Conservation (phyloP, 352 stramenopile genomes). For the Saprolegnia diclina region DNA sequence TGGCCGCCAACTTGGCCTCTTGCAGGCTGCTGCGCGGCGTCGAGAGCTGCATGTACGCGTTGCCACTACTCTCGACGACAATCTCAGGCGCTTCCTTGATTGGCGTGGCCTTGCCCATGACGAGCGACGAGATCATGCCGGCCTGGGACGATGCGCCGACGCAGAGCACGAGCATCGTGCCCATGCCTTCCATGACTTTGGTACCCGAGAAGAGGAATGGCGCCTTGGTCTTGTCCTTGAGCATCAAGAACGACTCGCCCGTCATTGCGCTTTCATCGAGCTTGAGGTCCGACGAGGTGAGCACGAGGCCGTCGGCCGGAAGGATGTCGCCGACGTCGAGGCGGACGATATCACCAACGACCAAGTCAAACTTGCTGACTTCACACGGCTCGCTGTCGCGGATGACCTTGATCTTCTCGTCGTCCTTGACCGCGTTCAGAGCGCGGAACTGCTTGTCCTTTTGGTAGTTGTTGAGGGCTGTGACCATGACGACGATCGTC, state of each 20-base stretch:
- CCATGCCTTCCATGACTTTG: constrained; percentile 45
- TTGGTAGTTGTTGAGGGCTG: constrained; percentile 80
- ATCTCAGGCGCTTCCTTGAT: not conserved
- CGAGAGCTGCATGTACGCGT: constrained; percentile 35
- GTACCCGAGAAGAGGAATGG: constrained; percentile 78
- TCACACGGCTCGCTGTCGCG: constrained; percentile 25
- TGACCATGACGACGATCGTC: constrained; percentile 83
- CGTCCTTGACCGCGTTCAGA: constrained; percentile 32
- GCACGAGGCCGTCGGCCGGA: constrained; percentile 74
- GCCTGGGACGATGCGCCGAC: constrained; percentile 41
- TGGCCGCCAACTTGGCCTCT: not conserved
- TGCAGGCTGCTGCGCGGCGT: constrained; percentile 54
- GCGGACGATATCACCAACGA: constrained; percentile 59
- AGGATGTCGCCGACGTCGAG: constrained; percentile 60
- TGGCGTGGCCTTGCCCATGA: not conserved
- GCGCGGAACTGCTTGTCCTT: constrained; percentile 46
- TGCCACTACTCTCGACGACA: constrained; percentile 28
- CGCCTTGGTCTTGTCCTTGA: constrained; percentile 39
- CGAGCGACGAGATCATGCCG: constrained; percentile 35
- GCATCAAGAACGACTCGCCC: constrained; percentile 73
- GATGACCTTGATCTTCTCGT: constrained; percentile 33
- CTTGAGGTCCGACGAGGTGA: constrained; percentile 67
- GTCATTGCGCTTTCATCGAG: constrained; percentile 85
- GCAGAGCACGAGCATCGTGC: constrained; percentile 44
- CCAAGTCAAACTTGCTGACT: constrained; percentile 42